phyloP scores from a whole-genome alignment of 805 yeast genomes.

The Starmerella floris region DNA sequence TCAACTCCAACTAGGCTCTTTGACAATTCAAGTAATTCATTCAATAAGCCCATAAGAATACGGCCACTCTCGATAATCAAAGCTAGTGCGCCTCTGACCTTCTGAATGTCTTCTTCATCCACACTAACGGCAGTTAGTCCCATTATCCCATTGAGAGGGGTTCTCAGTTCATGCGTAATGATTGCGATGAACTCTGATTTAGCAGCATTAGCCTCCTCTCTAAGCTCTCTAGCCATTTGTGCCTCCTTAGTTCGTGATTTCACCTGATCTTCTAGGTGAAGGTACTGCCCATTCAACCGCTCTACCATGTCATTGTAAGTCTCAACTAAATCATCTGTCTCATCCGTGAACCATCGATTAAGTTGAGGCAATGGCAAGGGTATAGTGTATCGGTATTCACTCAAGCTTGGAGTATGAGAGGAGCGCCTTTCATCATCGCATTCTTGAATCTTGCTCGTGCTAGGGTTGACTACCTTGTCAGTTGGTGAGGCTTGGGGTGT shows the following conservation, averaged over 20 bases:
- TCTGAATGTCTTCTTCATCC: conserved; percentile 61
- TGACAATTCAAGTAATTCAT: conserved; percentile 81
- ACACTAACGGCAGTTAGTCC: conserved; percentile 94
- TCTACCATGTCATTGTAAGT: conserved; percentile 89
- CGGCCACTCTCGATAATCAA: conserved; percentile 89
- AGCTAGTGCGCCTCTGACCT: conserved; percentile 60
- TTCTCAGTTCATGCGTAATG: conserved; percentile 83
- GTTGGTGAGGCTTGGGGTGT: background rate
- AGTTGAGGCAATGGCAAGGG: conserved; percentile 19
- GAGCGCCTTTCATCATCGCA: too few species aligned
- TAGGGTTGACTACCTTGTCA: background rate
- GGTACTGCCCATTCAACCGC: conserved; percentile 73
- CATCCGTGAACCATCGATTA: conserved; percentile 38
- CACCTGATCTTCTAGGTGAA: conserved; percentile 79
- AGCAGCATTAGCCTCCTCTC: conserved; percentile 77
- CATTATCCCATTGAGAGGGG: conserved; percentile 89
- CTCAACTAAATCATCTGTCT: conserved; percentile 72
- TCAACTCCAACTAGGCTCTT: conserved; percentile 77
- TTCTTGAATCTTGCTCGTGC: background rate
- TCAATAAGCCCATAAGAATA: conserved; percentile 69
- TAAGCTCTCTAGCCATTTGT: conserved; percentile 36
- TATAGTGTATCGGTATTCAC: conserved; percentile 9
- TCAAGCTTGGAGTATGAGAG: background rate
- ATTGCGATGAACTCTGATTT: conserved; percentile 88
- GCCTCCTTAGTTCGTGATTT: conserved; percentile 74